A percentile compares a stretch with the other conserved stretches of the same genome.
Conservation (phyloP, 1,284 basidiomycete species). For the Leccinum angustisporum region DNA sequence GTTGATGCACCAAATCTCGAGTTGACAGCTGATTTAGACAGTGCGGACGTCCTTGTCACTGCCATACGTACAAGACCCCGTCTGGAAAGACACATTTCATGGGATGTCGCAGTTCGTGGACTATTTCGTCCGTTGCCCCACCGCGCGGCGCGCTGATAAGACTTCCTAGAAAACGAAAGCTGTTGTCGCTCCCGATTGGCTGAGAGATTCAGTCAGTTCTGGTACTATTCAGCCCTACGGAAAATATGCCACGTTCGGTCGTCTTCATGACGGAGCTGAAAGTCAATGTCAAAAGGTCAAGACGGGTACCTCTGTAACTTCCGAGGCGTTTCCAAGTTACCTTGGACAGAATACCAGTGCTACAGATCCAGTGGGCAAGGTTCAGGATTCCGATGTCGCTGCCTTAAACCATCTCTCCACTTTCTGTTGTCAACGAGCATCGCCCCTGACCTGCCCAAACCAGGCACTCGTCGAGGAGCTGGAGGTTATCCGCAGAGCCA, state of each 20-base stretch:
- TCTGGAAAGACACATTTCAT: slow-evolving; percentile 65
- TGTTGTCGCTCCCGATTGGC: slow-evolving; percentile 69
- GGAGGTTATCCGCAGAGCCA: slow-evolving; percentile 54
- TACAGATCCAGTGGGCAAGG: slow-evolving; percentile 12
- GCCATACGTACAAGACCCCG: slow-evolving; percentile 62
- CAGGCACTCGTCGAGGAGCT: slow-evolving; percentile 57
- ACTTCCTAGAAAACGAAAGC: slow-evolving; percentile 54
- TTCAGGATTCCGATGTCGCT: slow-evolving; percentile 14
- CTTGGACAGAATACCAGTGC: slow-evolving; percentile 9
- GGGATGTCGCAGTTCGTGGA: slow-evolving; percentile 59
- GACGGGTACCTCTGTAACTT: neutral
- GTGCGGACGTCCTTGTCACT: slow-evolving; percentile 67
- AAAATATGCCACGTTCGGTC: slow-evolving; percentile 52
- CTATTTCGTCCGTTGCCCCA: neutral
- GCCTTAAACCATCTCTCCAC: slow-evolving; percentile 40
- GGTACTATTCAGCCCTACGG: slow-evolving; percentile 48
- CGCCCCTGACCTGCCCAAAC: slow-evolving; percentile 66
- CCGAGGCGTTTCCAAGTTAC: slow-evolving; percentile 7
- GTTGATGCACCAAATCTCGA: slow-evolving; percentile 30
- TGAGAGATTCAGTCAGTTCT: slow-evolving; percentile 52
- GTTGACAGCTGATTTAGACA: slow-evolving; percentile 41
- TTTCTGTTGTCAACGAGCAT: slow-evolving; percentile 60
- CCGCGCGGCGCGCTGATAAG: slow-evolving; percentile 8
- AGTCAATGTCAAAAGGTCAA: slow-evolving; percentile 41
- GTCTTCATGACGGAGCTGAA: slow-evolving; percentile 47